A percentile compares a stretch with the other conserved stretches of the same genome.
Evolutionary conservation across 805 yeast genomes (phyloP).

Genomic region (Ogataea polymorpha): DNA sequence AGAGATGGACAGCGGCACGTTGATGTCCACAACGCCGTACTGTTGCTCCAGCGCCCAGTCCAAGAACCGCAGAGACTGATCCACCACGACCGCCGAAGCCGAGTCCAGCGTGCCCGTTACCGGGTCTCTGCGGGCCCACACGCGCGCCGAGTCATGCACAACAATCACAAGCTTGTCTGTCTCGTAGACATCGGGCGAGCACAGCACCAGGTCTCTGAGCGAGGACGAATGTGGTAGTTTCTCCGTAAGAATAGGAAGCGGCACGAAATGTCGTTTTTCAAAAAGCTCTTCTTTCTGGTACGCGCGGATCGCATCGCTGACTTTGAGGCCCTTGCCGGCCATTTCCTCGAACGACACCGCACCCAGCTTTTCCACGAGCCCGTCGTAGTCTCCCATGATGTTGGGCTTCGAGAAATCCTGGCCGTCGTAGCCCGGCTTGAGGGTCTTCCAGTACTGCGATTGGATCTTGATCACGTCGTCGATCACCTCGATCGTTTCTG

Average conservation of each 20-base stretch:
- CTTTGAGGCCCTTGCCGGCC: conserved; percentile 42
- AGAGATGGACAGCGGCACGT: conserved; percentile 60
- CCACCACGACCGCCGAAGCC: conserved; percentile 68
- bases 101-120: conserved; percentile 74
- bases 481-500: conserved; percentile 75
- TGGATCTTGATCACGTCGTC: conserved; percentile 79
- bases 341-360: conserved; percentile 37
- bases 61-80: conserved; percentile 66
- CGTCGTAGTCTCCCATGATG: conserved; percentile 32
- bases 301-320: conserved; percentile 74
- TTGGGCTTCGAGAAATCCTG: conserved; percentile 31
- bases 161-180: conserved; percentile 63
- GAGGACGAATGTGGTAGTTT: conserved; percentile 44
- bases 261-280: conserved; percentile 54
- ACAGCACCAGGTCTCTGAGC: conserved; percentile 61
- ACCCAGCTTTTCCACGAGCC: conserved; percentile 38
- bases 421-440: conserved; percentile 61
- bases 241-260: conserved; percentile 58
- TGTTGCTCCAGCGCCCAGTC: conserved; percentile 59
- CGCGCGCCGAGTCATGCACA: conserved; percentile 88
- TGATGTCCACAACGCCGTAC: conserved; percentile 81
- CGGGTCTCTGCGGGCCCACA: conserved; percentile 86
- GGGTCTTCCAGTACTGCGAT: conserved; percentile 81
- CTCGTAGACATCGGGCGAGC: conserved; percentile 67
- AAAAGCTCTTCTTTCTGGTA: conserved; percentile 61